Evolutionary conservation across 2,329 filamentous ascomycete species (phyloP).

Genomic region (Drechslerella coelobrocha): DNA sequence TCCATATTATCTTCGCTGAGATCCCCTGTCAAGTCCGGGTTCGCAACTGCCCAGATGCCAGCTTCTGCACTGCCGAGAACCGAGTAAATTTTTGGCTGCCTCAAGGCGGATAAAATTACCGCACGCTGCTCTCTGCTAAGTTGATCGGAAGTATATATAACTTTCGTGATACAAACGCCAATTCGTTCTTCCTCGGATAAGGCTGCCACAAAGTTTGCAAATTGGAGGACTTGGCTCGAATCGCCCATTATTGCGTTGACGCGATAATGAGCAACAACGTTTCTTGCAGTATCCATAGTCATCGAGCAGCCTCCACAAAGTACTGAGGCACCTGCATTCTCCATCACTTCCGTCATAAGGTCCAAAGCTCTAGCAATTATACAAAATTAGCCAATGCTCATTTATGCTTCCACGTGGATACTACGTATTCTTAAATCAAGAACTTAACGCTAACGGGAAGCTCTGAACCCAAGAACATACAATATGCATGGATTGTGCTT

Average conservation of each 20-base stretch:
- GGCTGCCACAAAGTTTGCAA: slow-evolving; percentile 58
- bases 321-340: slow-evolving; percentile 60
- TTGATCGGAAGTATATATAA: slow-evolving; percentile 61
- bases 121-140: slow-evolving; percentile 57
- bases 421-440: no score
- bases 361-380: slow-evolving; percentile 57
- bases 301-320: slow-evolving; percentile 57
- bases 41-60: slow-evolving; percentile 58
- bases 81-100: slow-evolving; percentile 57
- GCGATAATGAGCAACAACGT: slow-evolving; percentile 56
- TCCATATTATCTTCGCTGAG: slow-evolving; percentile 53
- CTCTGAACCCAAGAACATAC: no score
- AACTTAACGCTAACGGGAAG: no score
- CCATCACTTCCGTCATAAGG: slow-evolving; percentile 58
- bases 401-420: slow-evolving; percentile 6
- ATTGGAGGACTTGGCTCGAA: slow-evolving; percentile 58
- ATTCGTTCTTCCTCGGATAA: slow-evolving; percentile 51
- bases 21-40: slow-evolving; percentile 55
- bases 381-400: background rate
- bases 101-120: slow-evolving; percentile 52
- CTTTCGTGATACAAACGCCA: slow-evolving; percentile 58
- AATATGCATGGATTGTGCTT: no score
- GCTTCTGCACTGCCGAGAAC: slow-evolving; percentile 60
- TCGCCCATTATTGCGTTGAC: slow-evolving; percentile 59
- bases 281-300: slow-evolving; percentile 54